phyloP scores from a whole-genome alignment of 1,284 basidiomycete genomes.

The Puccinia polysora region DNA sequence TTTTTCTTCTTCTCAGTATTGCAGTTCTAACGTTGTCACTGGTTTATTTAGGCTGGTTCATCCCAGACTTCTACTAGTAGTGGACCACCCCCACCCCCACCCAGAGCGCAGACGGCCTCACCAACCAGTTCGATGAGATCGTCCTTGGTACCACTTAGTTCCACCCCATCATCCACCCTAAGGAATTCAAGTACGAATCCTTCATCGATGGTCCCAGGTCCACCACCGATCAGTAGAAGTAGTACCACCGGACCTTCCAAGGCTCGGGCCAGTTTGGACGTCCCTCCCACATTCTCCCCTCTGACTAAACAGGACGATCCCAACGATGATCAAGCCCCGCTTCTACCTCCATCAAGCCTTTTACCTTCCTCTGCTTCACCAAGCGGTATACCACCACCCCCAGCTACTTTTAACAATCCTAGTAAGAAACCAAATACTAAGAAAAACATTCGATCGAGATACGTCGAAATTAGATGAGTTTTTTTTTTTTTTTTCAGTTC shows the following conservation, averaged over 20 bases:
- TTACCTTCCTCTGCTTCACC: not conserved
- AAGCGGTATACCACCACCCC: constrained; percentile 1
- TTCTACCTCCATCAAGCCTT: not conserved
- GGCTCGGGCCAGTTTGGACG: not conserved
- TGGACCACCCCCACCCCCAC: constrained; percentile 55
- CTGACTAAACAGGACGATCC: not conserved
- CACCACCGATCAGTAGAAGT: constrained; percentile 6
- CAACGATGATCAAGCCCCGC: no score
- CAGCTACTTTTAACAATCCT: not conserved
- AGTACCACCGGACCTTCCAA: not conserved
- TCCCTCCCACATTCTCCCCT: not conserved
- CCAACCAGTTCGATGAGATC: constrained; percentile 58
- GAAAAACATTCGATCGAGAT: constrained; percentile 39
- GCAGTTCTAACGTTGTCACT: not conserved
- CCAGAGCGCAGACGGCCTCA: constrained; percentile 69
- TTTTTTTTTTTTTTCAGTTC: no score
- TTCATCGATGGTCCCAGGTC: not conserved
- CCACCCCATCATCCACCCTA: not conserved
- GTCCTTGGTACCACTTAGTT: not conserved
- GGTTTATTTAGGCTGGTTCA: constrained; percentile 53
- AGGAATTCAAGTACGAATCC: not conserved
- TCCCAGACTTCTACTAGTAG: constrained; percentile 59
- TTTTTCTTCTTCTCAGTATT: not conserved
- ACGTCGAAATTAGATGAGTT: constrained; percentile 42
- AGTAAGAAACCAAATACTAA: constrained; percentile 29